Evolutionary conservation across 768 basidiomycete species (phyloP).

Genomic region (Tylopilus plumbeoviolaceoides): DNA sequence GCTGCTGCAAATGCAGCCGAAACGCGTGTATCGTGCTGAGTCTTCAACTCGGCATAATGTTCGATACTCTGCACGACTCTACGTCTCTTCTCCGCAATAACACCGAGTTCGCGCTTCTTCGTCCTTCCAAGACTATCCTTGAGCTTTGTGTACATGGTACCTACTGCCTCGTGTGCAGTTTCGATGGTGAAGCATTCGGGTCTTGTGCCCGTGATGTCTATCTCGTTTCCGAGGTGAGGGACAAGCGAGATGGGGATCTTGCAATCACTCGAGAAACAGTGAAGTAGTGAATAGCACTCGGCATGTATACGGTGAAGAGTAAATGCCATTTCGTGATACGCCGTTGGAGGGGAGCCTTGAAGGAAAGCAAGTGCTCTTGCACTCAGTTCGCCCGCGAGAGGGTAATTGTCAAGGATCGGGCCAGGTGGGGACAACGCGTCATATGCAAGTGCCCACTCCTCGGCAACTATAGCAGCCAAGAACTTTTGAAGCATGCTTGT

Average conservation of each 20-base stretch:
- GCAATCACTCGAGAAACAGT: constrained; percentile 80
- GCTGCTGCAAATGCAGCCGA: constrained; percentile 89
- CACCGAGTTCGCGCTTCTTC: constrained; percentile 70
- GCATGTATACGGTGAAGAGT: constrained; percentile 73
- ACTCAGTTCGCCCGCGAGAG: constrained; percentile 65
- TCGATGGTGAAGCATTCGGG: constrained; percentile 73
- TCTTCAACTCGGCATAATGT: constrained; percentile 77
- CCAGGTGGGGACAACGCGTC: constrained; percentile 32
- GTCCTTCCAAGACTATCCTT: constrained; percentile 70
- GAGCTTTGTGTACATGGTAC: constrained; percentile 66
- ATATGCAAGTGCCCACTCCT: constrained; percentile 83
- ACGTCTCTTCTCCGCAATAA: constrained; percentile 71
- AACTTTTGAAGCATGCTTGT: constrained; percentile 90
- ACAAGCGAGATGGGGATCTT: constrained; percentile 79
- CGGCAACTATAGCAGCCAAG: constrained; percentile 77
- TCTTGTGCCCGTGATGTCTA: constrained; percentile 68
- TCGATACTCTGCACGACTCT: constrained; percentile 69
- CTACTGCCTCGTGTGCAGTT: constrained; percentile 69
- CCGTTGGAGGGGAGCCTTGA: constrained; percentile 67
- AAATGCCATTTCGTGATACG: constrained; percentile 89
- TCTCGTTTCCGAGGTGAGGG: constrained; percentile 70
- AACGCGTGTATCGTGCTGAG: constrained; percentile 81
- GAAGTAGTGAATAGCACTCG: constrained; percentile 78
- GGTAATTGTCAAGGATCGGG: constrained; percentile 51
- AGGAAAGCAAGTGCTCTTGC: constrained; percentile 67